Percentiles rank a stretch among this genome's conserved stretches.
Evolutionary conservation across 129 eudicot species (phyloP).

Genomic region (Arctium lappa): DNA sequence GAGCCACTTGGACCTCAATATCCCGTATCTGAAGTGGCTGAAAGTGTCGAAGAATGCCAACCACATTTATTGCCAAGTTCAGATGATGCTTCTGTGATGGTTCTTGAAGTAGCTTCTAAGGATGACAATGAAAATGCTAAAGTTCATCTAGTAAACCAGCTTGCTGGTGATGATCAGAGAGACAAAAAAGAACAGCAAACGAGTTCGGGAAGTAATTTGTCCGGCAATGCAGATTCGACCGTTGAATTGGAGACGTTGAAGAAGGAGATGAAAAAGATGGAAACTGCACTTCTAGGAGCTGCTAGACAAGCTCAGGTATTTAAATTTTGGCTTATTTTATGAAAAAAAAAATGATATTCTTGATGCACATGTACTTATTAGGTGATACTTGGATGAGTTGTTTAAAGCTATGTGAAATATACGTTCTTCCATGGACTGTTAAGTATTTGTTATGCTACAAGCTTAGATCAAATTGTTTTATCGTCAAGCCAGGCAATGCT

Average conservation of each 20-base stretch:
- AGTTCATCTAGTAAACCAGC: conserved; percentile 30
- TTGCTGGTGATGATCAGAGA: conserved; percentile 25
- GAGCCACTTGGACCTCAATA: conserved; percentile 29
- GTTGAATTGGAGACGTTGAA: conserved; percentile 67
- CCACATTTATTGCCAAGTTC: conserved; percentile 19
- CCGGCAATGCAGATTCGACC: conserved; percentile 32
- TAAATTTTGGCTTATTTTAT: not conserved
- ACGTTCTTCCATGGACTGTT: not conserved
- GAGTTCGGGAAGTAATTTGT: conserved; percentile 37
- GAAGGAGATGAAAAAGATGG: conserved; percentile 89
- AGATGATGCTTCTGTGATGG: conserved; percentile 30
- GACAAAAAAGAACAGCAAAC: conserved; percentile 19
- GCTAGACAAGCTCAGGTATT: conserved; percentile 88
- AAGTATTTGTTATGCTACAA: not conserved
- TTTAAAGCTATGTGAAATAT: not conserved
- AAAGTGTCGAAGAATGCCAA: conserved; percentile 31
- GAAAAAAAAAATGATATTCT: not conserved
- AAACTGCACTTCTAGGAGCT: conserved; percentile 80
- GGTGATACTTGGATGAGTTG: not conserved
- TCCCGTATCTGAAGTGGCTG: conserved; percentile 26
- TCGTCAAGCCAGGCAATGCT: not conserved
- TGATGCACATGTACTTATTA: not conserved
- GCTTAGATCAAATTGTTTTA: conserved; percentile 7
- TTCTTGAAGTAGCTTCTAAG: conserved; percentile 34
- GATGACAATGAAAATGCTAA: conserved; percentile 31